Conservation (phyloP, 1,284 basidiomycete genomes). For the Apiotrichum mycotoxinovorans region DNA sequence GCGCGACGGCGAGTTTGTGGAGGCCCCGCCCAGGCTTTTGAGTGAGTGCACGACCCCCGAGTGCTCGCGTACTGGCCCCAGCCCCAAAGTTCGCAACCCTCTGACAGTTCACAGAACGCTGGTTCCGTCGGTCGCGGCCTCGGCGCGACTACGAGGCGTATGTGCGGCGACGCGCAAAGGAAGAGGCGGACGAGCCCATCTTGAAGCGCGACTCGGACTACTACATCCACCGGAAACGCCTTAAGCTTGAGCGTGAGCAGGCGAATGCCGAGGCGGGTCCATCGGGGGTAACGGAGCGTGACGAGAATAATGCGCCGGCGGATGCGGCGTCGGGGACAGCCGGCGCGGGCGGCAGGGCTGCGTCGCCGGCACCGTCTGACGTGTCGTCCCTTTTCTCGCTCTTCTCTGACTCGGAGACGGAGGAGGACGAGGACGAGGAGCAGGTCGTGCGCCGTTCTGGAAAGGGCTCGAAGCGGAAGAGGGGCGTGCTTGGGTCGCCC, state of each 20-base stretch:
- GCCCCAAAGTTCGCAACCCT: background rate
- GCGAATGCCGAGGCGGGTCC: background rate
- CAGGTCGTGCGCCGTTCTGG: too few relatives aligned
- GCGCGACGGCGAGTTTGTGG: slow-evolving; percentile 17
- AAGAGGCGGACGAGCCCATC: slow-evolving; percentile 12
- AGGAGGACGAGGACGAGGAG: background rate
- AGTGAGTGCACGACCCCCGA: slow-evolving; percentile 16
- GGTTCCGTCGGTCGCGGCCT: slow-evolving; percentile 19
- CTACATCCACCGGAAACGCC: slow-evolving; percentile 22
- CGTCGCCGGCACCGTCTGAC: background rate
- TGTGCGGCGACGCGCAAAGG: slow-evolving; percentile 24
- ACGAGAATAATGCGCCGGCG: background rate
- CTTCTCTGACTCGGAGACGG: slow-evolving; percentile 1
- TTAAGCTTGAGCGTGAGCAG: background rate
- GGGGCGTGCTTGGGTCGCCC: background rate
- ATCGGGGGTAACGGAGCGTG: background rate
- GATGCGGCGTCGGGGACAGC: background rate
- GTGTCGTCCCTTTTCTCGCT: background rate
- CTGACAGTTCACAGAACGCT: slow-evolving; percentile 17
- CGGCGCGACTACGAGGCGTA: slow-evolving; percentile 24
- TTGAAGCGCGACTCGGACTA: slow-evolving; percentile 34
- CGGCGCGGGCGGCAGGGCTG: background rate
- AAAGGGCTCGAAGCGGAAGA: background rate
- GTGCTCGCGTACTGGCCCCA: background rate
- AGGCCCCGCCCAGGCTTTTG: slow-evolving; percentile 20